Percentiles rank a stretch among this genome's conserved stretches.
Conservation (phyloP, 2,329 filamentous ascomycete species). For the Conoideocrella luteorostrata region DNA sequence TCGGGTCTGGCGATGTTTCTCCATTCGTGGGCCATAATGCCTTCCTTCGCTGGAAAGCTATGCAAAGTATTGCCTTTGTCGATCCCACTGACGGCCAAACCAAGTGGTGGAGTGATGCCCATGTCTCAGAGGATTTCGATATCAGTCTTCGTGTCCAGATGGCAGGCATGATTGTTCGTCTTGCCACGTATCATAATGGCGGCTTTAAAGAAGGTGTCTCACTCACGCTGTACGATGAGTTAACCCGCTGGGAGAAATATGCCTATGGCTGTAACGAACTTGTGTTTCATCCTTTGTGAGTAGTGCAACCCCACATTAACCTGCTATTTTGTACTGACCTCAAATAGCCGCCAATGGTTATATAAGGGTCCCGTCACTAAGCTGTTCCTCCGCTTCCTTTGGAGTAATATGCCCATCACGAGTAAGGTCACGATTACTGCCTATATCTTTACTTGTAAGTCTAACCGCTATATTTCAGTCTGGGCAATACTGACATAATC, state of each 20-base stretch:
- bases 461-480: background rate
- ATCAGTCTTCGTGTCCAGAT: background rate
- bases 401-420: slow-evolving; percentile 45
- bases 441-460: slow-evolving; percentile 55
- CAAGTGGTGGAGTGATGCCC: background rate
- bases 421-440: slow-evolving; percentile 66
- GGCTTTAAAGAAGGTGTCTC: background rate
- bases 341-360: background rate
- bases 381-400: slow-evolving; percentile 14
- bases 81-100: slow-evolving; percentile 8
- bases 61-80: slow-evolving; percentile 18
- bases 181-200: background rate
- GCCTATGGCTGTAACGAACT: slow-evolving; percentile 1
- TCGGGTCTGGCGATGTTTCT: slow-evolving; percentile 1
- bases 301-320: background rate
- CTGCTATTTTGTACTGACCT: background rate
- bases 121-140: background rate
- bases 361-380: background rate
- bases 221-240: background rate
- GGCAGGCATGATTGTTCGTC: slow-evolving; percentile 1
- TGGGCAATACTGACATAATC: background rate
- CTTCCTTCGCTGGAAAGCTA: slow-evolving; percentile 7
- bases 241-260: background rate
- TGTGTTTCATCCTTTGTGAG: slow-evolving; percentile 2
- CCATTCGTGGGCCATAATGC: background rate